Base-by-base conservation (phyloP, 2,329 filamentous ascomycete genomes). In the Arthrobotrys pseudoclavata region DNA sequence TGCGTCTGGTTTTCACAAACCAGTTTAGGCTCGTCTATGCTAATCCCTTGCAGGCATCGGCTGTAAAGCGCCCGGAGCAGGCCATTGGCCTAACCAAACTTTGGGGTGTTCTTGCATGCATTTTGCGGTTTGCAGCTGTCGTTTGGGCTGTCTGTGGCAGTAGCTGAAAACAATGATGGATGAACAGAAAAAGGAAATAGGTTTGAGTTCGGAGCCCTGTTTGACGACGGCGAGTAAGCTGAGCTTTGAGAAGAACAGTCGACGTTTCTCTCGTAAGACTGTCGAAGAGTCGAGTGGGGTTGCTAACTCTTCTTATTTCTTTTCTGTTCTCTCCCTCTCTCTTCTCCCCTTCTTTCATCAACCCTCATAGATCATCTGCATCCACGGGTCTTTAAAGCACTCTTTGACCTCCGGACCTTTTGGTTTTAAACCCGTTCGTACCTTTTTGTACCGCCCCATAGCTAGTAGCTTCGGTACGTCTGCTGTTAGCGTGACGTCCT, bases 1-100 rank as follows among this genome's bases (percentile, higher is more conserved):
- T 20, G 63, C 48, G 34, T 70, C 34, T 31, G 29, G 2, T 48
- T 42, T 37, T 22, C 40, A 18, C 60, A 67, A 12, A 40, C 37
- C 12, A 22, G 31, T 66, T 64, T 48, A 31, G 52, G 40, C 24
- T 72, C 60, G 69, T 74, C 52, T 62, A 72, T 50, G 60, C 47
- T 71, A 50, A 74, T 74, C 69, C 61, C 69, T 61, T 74, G 69
- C 69, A 61, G 52, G 69, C 29, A 74, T 74, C 69, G 69, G 69
- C 69, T 74, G 61, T 66, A 74, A 63, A 52, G 69, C 69, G 69
- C 61, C 69, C 69, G 40, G 50, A 34, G 45, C 12, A 61, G 62
- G 69, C n/a, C 15, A 72, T 64, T 64, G 68, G 68, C 68, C 68
- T 63, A 45, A 29, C 50, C 34, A 47, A 20, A 62, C n/a, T 55